Evolutionary conservation across 495 filamentous ascomycete species (phyloP).

Genomic region (Podospora bellae-mahoneyi): DNA sequence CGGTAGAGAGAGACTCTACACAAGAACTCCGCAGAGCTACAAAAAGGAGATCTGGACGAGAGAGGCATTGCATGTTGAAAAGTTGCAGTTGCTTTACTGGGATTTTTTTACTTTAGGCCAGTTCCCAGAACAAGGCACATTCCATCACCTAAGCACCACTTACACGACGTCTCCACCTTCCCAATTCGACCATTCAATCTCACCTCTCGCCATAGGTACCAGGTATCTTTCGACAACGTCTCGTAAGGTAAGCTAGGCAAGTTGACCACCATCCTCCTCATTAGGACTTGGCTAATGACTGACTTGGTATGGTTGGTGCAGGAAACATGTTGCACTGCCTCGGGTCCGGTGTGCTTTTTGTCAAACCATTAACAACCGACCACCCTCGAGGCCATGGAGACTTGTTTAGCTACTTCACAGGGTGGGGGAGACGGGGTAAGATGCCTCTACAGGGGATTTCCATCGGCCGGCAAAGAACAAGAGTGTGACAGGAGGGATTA

Average conservation of each 20-base stretch:
- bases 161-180: conserved; percentile 10
- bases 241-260: conserved; percentile 16
- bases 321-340: conserved; percentile 58
- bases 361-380: conserved; percentile 33
- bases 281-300: background rate
- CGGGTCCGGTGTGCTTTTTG: conserved; percentile 43
- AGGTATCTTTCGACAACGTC: too few species aligned
- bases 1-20: background rate
- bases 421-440: conserved; percentile 65
- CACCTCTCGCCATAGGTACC: conserved; percentile 19
- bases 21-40: background rate
- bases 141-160: background rate
- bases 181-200: conserved; percentile 1
- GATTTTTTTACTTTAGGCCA: too few species aligned
- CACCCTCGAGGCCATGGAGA: conserved; percentile 67
- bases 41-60: too few species aligned
- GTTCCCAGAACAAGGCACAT: too few species aligned
- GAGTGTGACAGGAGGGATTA: too few species aligned
- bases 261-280: background rate
- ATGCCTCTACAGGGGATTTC: conserved; percentile 61
- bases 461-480: conserved; percentile 47
- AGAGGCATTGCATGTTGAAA: too few species aligned
- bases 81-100: too few species aligned
- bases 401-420: conserved; percentile 65
- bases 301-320: conserved; percentile 50